Evolutionary conservation across 257 asterid genomes (phyloP).

Genomic region (Solanum commersonii): DNA sequence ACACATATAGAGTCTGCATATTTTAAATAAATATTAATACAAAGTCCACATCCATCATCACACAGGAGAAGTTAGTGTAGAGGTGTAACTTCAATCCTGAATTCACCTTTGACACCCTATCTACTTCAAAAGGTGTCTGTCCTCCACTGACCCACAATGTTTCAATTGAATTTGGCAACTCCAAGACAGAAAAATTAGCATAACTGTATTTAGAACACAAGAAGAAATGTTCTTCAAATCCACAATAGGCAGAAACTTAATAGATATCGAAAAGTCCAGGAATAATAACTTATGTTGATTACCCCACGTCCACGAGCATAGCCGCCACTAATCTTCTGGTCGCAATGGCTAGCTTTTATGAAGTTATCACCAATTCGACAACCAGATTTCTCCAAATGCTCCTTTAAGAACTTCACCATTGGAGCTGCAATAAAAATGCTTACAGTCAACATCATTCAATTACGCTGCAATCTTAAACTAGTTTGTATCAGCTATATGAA

Average conservation of each 20-base stretch:
- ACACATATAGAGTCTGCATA: background rate
- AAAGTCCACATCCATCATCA: background rate
- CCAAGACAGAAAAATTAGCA: background rate
- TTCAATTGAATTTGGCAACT: background rate
- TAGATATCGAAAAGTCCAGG: background rate
- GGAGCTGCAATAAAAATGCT: slow-evolving; percentile 41
- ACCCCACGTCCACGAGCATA: background rate
- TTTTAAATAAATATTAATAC: background rate
- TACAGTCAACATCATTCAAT: background rate
- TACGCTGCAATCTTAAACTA: background rate
- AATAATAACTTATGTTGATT: background rate
- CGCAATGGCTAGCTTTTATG: slow-evolving; percentile 47
- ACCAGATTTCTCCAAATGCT: slow-evolving; percentile 67
- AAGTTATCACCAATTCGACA: slow-evolving; percentile 49
- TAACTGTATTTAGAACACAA: background rate
- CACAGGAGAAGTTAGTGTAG: background rate
- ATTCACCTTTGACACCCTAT: background rate
- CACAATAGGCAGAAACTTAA: background rate
- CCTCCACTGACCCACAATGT: background rate
- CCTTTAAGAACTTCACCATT: slow-evolving; percentile 62
- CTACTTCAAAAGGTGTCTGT: background rate
- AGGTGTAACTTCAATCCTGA: background rate
- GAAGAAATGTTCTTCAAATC: background rate
- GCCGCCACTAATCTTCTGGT: background rate
- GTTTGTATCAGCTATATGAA: background rate